Percentiles rank a stretch among this genome's conserved stretches.
Evolutionary conservation across 202 grass and related monocot genomes (phyloP).

Genomic region (Carex arenaria): DNA sequence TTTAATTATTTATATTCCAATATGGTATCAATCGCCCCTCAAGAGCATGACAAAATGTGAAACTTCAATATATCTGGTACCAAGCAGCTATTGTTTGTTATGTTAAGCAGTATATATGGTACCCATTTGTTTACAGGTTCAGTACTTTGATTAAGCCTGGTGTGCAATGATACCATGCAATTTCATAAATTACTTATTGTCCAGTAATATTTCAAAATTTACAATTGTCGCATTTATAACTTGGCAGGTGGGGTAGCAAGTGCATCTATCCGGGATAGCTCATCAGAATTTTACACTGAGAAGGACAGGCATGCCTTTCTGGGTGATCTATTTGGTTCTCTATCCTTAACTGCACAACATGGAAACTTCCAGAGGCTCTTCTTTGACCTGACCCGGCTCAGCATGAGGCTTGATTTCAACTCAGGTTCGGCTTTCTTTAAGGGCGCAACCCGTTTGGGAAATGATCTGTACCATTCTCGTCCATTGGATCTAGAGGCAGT

Average conservation of each 20-base stretch:
- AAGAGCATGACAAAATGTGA: not conserved
- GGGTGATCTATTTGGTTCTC: conserved; percentile 74
- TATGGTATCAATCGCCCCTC: not conserved
- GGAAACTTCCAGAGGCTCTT: conserved; percentile 93
- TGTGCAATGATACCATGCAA: not conserved
- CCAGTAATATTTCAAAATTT: conserved; percentile 4
- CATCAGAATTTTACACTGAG: conserved; percentile 34
- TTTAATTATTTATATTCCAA: conserved; percentile 7
- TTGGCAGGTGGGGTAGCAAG: conserved; percentile 64
- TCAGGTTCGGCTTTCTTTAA: conserved; percentile 64
- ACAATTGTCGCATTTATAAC: conserved; percentile 18
- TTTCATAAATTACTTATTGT: not conserved
- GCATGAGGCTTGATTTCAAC: conserved; percentile 54
- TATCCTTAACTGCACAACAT: conserved; percentile 64
- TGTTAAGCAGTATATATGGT: not conserved
- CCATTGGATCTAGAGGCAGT: conserved; percentile 53
- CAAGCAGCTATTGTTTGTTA: not conserved
- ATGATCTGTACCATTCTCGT: conserved; percentile 63
- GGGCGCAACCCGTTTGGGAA: conserved; percentile 51
- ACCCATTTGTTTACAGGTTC: not conserved
- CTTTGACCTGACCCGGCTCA: conserved; percentile 74
- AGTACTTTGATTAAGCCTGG: not conserved
- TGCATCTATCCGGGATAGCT: conserved; percentile 58
- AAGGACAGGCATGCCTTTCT: conserved; percentile 59
- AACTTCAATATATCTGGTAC: not conserved